Base-by-base conservation (phyloP, 1,284 basidiomycete genomes). In the Rhizopogon hawkerae region DNA sequence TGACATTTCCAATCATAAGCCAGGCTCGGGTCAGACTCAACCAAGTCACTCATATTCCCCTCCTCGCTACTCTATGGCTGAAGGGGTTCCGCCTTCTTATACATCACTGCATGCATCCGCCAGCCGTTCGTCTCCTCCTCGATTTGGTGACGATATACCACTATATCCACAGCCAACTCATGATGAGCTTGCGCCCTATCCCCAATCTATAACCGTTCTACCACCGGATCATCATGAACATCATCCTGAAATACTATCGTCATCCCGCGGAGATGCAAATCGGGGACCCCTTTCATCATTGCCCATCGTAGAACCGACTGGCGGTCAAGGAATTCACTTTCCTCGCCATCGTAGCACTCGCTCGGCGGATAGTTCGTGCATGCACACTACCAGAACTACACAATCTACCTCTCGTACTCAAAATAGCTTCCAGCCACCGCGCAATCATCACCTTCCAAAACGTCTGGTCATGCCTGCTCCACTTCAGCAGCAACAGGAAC, bases 381-480 rank as follows among this genome's bases (percentile, higher is more conserved):
- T 41, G 26, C 38, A 35, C 14, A 47, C 50, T 10, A 37, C 14
- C 35, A 36, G 24, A n/a, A 21, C 24, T 46, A 35, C 35, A 1
- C 56, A 38, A 31, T 26, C 56, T 29, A 24, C 48, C 34, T 51
- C 50, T 21, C 18, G 23, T 36, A 14, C 47, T 42, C 65, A 54
- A 37, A 51, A 56, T 38, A 50, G 51, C 14, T 42, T 48, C 18
- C 56, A 55, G 13, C 64, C 61, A 0, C 62, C 58, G 23, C 74
- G 73, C 45, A 50, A 51, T 11, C 69, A 65, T 34, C 73, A 80
- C 58, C 57, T 80, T 21, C 82, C 82, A 2, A 82, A 75, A 61
- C 73, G 67, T 33, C 74, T 85, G 29, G 78, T 85, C 33, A 85
- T 85, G 82, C 82, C 82, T 38, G 62, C 78, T 5, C 83, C 77